Percentiles rank a stretch among this genome's conserved stretches.
Evolutionary conservation across 352 stramenopile species (phyloP).

Genomic region (Phytopythium montanum): DNA sequence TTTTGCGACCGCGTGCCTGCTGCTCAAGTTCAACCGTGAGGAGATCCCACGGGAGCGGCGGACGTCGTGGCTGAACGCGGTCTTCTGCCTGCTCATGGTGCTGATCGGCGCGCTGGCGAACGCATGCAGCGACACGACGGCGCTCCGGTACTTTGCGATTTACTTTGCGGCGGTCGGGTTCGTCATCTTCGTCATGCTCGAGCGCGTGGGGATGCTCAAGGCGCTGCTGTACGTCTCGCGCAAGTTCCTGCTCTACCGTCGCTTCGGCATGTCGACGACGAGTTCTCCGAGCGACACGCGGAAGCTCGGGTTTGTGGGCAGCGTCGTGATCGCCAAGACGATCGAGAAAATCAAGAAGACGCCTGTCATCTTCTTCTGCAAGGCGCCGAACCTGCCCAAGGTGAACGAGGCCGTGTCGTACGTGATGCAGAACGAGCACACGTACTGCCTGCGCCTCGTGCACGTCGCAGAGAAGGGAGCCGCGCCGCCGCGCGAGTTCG

Average conservation of each 20-base stretch:
- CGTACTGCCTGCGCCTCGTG: conserved; percentile 88
- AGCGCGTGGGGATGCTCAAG: conserved; percentile 72
- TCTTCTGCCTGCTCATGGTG: conserved; percentile 69
- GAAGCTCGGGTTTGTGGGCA: too few relatives aligned
- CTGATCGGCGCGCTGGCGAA: conserved; percentile 66
- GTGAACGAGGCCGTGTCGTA: conserved; percentile 95
- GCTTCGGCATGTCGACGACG: too few relatives aligned
- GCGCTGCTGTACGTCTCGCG: conserved; percentile 68
- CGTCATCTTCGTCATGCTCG: conserved; percentile 80
- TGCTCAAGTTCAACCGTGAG: conserved; percentile 92
- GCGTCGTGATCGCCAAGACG: conserved; percentile 48
- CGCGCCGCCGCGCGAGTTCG: too few relatives aligned
- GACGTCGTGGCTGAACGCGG: conserved; percentile 78
- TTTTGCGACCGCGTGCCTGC: conserved; percentile 88
- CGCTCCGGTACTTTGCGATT: conserved; percentile 82
- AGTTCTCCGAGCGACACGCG: too few relatives aligned
- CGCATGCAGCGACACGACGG: conserved; percentile 54
- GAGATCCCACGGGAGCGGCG: conserved; percentile 85
- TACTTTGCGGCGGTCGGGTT: conserved; percentile 68
- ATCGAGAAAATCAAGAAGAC: not conserved
- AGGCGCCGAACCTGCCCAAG: conserved; percentile 79
- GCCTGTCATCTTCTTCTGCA: conserved; percentile 92
- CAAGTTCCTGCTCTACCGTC: too few relatives aligned
- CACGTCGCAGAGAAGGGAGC: conserved; percentile 73
- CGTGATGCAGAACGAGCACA: conserved; percentile 90